A percentile compares a stretch with the other conserved stretches of the same genome.
phyloP scores from a whole-genome alignment of 192 early-diverging fungal species.

The Entomortierella lignicola region DNA sequence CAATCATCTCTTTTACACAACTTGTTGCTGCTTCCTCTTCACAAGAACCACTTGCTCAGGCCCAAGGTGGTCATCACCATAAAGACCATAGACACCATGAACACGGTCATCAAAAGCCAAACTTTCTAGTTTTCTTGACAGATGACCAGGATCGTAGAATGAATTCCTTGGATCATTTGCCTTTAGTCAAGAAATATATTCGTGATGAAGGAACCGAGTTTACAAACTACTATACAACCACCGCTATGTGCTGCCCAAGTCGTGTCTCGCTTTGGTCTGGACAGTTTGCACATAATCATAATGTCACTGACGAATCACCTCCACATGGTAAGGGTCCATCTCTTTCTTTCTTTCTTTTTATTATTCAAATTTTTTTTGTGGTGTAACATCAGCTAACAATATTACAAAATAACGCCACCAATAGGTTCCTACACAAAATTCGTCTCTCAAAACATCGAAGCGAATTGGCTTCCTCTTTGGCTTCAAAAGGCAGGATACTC shows the following conservation, averaged over 20 bases:
- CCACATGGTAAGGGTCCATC: constrained; percentile 43
- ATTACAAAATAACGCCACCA: not conserved
- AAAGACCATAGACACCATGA: constrained; percentile 5
- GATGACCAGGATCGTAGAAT: constrained; percentile 72
- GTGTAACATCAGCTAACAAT: not conserved
- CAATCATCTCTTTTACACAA: constrained; percentile 34
- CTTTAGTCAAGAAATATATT: constrained; percentile 69
- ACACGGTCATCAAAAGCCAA: constrained; percentile 59
- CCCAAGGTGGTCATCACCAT: too few species aligned
- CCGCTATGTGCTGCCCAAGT: constrained; percentile 72
- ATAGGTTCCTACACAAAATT: constrained; percentile 52
- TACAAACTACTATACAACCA: constrained; percentile 71
- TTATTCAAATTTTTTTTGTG: not conserved
- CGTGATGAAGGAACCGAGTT: constrained; percentile 69
- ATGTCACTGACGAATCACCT: constrained; percentile 46
- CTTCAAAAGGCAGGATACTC: constrained; percentile 62
- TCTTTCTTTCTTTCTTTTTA: too few species aligned
- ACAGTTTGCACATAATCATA: constrained; percentile 75
- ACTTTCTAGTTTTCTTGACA: constrained; percentile 73
- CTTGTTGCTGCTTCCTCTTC: constrained; percentile 5
- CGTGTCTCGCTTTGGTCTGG: constrained; percentile 68
- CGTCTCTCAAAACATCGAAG: constrained; percentile 37
- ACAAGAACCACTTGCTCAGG: constrained; percentile 6
- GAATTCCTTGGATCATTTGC: constrained; percentile 71
- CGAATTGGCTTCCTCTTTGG: constrained; percentile 49